These are phyloP conservation scores for Neckera pumila DNA, from an alignment of 225 moss, liverwort and hornwort genomes.

Conservation along the genomic window DNA sequence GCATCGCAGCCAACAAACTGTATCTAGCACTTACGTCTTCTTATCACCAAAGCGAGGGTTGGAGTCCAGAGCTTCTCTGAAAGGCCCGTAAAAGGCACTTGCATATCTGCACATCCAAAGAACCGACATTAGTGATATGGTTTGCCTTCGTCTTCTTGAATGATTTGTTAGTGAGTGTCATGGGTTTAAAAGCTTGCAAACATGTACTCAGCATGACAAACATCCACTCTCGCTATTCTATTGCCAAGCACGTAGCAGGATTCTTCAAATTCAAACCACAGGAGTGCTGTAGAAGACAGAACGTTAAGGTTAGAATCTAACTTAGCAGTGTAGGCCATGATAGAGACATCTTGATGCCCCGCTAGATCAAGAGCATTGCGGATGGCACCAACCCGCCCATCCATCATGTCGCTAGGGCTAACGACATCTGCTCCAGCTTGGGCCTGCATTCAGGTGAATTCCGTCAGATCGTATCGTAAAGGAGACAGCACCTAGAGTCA, in stretches of 20 bases:
- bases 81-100: conserved; percentile 97
- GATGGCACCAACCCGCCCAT: conserved; percentile 93
- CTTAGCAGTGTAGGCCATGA: conserved; percentile 99
- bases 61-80: conserved; percentile 97
- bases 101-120: conserved; percentile 59
- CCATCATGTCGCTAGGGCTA: conserved; percentile 99
- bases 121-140: neutral
- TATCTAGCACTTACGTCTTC: conserved; percentile 59
- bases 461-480: neutral
- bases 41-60: conserved; percentile 98
- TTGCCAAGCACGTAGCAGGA: neutral
- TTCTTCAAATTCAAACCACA: neutral
- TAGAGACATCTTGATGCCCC: conserved; percentile 83
- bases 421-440: conserved; percentile 98
- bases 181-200: neutral
- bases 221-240: neutral
- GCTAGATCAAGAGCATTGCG: conserved; percentile 85
- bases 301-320: conserved; percentile 9
- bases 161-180: neutral
- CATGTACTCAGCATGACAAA: neutral
- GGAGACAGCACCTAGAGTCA: neutral
- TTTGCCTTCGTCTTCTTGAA: neutral
- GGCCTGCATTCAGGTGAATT: conserved; percentile 40
- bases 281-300: neutral
- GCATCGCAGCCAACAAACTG: neutral